phyloP scores from a whole-genome alignment of 2,329 filamentous ascomycete species.

The Colletotrichum karsti region DNA sequence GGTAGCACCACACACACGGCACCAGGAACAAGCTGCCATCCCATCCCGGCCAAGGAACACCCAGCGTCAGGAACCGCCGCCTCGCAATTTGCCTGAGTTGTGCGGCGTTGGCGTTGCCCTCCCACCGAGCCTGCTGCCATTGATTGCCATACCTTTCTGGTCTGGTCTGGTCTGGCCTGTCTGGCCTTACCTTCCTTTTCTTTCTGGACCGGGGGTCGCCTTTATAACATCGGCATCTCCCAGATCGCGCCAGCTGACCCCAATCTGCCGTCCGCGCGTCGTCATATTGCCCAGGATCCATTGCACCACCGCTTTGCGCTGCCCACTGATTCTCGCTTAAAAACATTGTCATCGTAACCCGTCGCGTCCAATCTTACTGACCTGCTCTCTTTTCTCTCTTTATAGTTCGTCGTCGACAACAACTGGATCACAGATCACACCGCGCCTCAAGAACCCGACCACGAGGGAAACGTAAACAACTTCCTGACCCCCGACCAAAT shows the following conservation, averaged over 20 bases:
- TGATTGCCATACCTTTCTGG: not conserved
- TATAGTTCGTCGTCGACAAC: conserved; percentile 93
- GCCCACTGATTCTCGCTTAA: conserved; percentile 27
- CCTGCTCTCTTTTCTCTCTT: conserved; percentile 26
- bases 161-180: not conserved
- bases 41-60: conserved; percentile 11
- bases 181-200: not conserved
- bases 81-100: conserved; percentile 19
- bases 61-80: conserved; percentile 21
- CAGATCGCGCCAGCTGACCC: conserved; percentile 24
- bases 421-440: conserved; percentile 86
- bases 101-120: not conserved
- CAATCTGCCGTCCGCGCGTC: conserved; percentile 20
- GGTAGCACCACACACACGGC: not conserved
- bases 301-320: conserved; percentile 13
- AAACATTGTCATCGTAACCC: conserved; percentile 12
- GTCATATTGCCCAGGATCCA: conserved; percentile 28
- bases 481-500: conserved; percentile 82
- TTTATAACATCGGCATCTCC: conserved; percentile 24
- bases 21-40: conserved; percentile 20
- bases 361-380: conserved; percentile 18
- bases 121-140: conserved; percentile 24
- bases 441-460: conserved; percentile 84
- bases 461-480: conserved; percentile 90
- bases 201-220: not conserved